Base-by-base conservation (phyloP, 176 grass and related monocot species). In the Phoenix dactylifera region DNA sequence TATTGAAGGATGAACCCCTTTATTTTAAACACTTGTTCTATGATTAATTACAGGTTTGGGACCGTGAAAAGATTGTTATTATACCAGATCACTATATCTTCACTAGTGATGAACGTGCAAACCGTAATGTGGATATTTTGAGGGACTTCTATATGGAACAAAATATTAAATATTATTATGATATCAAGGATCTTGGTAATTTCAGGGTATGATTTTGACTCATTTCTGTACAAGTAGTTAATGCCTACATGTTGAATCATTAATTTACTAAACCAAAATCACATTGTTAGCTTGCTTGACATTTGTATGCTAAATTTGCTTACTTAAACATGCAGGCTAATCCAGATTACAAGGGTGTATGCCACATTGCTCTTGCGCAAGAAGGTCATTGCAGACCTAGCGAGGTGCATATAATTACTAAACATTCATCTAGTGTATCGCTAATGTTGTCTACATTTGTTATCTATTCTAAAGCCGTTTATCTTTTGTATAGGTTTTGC, bases 31-130 rank as follows among this genome's bases (percentile, higher is more conserved):
- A 51, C 49, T 48, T 29, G 12, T 44, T 63, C 15, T 9, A n/a
- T 35, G 39, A 18, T 7, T 19, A 54, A 54, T 55, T 26, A 23
- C 59, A 83, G 80, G 93, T 92, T 5, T 97, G 93, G 93, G 76
- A 97, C 79, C 74, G 72, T 53, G 87, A 97, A 63, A 97, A 97
- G 84, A 80, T 92, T 49, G 79, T 92, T 54, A 77, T 97, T 70
- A 97, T 97, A 72, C 93, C 93, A 16, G 93, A 92, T 63, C 93
- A 92, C 59, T 97, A 97, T 62, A 97, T 97, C 68, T 97, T 97
- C 63, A 97, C 93, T 18, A 60, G 20, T 22, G 93, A 97, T 57
- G 84, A 97, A 59, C 72, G 87, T 49, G 93, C 93, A 51, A 91
- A 97, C 23, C 75, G 93, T 50, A 97, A 97, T 62, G 93, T 97